Evolutionary conservation across 2,329 filamentous ascomycete species (phyloP).

Genomic region (Alternaria longipes): DNA sequence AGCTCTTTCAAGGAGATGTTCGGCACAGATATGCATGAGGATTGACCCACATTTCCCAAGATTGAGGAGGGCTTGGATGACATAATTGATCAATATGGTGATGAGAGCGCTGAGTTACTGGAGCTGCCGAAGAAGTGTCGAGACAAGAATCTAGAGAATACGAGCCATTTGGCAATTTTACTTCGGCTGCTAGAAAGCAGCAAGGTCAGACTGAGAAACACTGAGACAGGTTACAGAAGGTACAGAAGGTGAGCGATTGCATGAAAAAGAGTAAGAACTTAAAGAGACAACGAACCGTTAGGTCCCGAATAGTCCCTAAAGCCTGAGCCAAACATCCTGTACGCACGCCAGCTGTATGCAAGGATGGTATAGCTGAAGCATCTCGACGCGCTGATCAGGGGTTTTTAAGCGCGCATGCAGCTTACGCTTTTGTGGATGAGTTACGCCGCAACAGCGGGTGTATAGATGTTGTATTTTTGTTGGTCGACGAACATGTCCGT

Average conservation of each 20-base stretch:
- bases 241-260: too few species aligned
- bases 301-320: too few species aligned
- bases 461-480: background rate
- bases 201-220: background rate
- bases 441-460: background rate
- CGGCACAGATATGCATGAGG: too few species aligned
- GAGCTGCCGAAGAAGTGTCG: too few species aligned
- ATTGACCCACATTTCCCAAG: too few species aligned
- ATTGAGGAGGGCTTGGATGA: too few species aligned
- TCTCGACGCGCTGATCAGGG: background rate
- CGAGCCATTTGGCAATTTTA: background rate
- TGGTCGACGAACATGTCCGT: background rate
- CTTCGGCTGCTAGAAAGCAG: background rate
- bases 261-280: too few species aligned
- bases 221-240: too few species aligned
- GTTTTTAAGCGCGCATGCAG: background rate
- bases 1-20: background rate
- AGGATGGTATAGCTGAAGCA: background rate
- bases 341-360: background rate
- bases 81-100: too few species aligned
- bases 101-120: background rate
- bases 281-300: too few species aligned
- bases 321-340: too few species aligned
- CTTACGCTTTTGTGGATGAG: background rate
- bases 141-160: background rate